These are phyloP conservation scores for Boletellus deceptivus DNA, from an alignment of 1,284 basidiomycete genomes.

Conservation along the genomic window DNA sequence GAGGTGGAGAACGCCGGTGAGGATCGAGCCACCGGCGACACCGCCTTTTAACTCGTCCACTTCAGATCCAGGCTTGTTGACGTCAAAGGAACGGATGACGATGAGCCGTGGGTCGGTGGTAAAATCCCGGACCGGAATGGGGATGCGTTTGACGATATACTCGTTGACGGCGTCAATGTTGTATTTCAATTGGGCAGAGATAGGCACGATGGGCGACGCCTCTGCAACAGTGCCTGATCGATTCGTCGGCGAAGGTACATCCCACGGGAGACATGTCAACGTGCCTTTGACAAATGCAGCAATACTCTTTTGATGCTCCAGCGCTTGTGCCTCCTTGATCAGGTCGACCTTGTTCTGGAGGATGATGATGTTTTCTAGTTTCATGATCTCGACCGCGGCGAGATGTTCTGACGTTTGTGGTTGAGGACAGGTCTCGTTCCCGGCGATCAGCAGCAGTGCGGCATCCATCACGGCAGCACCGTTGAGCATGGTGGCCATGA, in stretches of 20 bases:
- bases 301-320: conserved; percentile 94
- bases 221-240: conserved; percentile 90
- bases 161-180: conserved; percentile 99
- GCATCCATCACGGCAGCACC: conserved; percentile 99
- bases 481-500: conserved; percentile 99
- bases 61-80: conserved; percentile 98
- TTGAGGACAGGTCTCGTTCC: conserved; percentile 98
- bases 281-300: conserved; percentile 88
- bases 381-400: conserved; percentile 99
- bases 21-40: conserved; percentile 95
- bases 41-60: conserved; percentile 98
- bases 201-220: conserved; percentile 95
- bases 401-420: conserved; percentile 99
- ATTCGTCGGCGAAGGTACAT: background rate
- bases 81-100: conserved; percentile 99
- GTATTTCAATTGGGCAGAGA: conserved; percentile 97
- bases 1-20: conserved; percentile 88
- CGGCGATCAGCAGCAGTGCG: conserved; percentile 91
- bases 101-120: conserved; percentile 89
- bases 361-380: conserved; percentile 97
- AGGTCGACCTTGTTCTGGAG: conserved; percentile 97
- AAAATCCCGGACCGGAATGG: conserved; percentile 93
- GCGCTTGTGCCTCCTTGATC: conserved; percentile 87
- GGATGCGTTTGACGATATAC: conserved; percentile 96
- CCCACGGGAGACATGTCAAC: conserved; percentile 1